These are phyloP conservation scores for Penicillium argentinense DNA, from an alignment of 495 filamentous ascomycete genomes.

Conservation along the genomic window DNA sequence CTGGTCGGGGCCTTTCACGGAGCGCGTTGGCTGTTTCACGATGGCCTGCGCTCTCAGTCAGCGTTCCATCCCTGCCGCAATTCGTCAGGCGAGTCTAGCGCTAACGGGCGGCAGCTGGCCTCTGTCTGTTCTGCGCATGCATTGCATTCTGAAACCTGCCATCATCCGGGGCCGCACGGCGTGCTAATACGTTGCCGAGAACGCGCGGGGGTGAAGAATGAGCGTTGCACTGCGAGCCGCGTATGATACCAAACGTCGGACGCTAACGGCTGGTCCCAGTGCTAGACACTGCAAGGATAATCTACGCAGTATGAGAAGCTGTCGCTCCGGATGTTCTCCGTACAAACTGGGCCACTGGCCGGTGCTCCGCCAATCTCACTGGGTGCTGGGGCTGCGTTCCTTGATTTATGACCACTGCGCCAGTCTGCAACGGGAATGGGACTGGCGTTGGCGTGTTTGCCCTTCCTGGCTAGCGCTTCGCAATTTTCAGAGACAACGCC, in stretches of 20 bases:
- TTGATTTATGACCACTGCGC: too few species aligned
- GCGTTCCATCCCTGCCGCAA: background rate
- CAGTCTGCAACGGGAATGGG: too few species aligned
- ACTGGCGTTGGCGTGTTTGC: too few species aligned
- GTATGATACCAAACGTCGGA: background rate
- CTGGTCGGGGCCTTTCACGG: constrained; percentile 27
- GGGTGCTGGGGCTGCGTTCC: too few species aligned
- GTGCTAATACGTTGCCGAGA: background rate
- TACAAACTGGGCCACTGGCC: too few species aligned
- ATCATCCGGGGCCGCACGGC: constrained; percentile 10
- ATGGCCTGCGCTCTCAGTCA: constrained; percentile 26
- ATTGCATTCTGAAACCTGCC: background rate
- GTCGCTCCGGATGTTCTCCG: too few species aligned
- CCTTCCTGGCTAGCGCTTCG: too few species aligned
- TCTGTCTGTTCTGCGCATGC: background rate
- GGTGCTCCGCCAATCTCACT: too few species aligned
- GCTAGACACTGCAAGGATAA: background rate
- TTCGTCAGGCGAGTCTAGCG: constrained; percentile 4
- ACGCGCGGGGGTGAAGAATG: background rate
- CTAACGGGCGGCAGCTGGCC: background rate
- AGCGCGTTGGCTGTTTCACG: constrained; percentile 28
- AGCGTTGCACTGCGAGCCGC: background rate
- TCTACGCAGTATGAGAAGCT: too few species aligned
- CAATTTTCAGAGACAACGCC: too few species aligned
- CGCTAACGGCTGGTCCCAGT: background rate